Evolutionary conservation across 768 basidiomycete genomes (phyloP), one percentile per base, ranked within the genome.

Genomic region (Macrocybe gigantea): DNA sequence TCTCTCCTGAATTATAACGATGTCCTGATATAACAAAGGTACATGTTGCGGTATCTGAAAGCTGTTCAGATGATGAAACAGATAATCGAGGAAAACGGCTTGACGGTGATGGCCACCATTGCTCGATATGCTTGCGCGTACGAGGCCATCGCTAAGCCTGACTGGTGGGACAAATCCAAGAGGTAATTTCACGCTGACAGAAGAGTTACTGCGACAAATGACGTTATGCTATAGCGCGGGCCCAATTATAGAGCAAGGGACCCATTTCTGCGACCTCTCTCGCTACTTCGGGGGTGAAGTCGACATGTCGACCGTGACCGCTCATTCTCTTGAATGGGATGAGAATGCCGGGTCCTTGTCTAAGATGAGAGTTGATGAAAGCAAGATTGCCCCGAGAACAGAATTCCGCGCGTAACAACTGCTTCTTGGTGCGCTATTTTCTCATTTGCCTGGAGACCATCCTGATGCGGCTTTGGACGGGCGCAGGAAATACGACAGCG

Each of bases 241-340:
- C 13, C 89, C 91, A 5, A 75, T 93, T 56, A 71, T 94, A 53
- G 92, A 93, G 65, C 88, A 93, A 70, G 94, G 91, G 41, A 98
- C 95, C 10, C 95, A 98, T 71, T 95, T 97, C 71, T 93, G 91
- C 58, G 93, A 97, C 69, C 78, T 96, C 38, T 96, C 93, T 36
- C 86, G 95, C 55, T 95, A 95, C 74, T 97, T 98, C 60, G 95
- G 94, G 44, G 95, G 95, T 11, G 90, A 95, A 55, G 91, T 96
- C 49, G 90, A 96, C 60, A 82, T 94, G 51, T 69, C 80, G 44
- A 79, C 78, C 33, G 87, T 92, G 36, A 70, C 64, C 35, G 95
- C 94, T 11, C 90, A 93, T 60, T 91, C 93, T 7, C 76, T 97
- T 32, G 94, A 95, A 61, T 93, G 87, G 87, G 74, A 91, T 62